Base-by-base conservation (phyloP, 169 alveolate species). In the Cryptosporidium parvum region DNA sequence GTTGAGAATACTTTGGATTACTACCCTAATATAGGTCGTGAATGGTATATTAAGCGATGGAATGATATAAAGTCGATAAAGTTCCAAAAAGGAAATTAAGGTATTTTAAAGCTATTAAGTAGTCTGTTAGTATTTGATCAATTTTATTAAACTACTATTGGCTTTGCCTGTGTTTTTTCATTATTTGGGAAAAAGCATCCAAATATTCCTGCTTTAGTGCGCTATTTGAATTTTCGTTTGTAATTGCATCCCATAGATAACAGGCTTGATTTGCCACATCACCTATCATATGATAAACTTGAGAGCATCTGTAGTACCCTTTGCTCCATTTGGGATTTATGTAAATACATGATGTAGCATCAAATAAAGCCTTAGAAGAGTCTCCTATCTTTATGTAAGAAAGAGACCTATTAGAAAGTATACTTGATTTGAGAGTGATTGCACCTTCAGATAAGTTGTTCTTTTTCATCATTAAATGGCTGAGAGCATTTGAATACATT, bases 291-390 rank as follows among this genome's bases (percentile, higher is more conserved):
- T 80, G 89, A 21, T 80, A 44, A 42, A 37, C 89, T 51, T 80
- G 89, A 3, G 89, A 80, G n/a, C 65, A 80, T 65, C 89, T 80
- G 59, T 39, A 80, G 33, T 80, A 80, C 2, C 89, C 89, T 67
- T 80, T 80, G 31, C 89, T 80, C 89, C 89, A 80, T 1, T 58
- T 42, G 6, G 89, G 89, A 29, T 80, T 62, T 31, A 80, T 29
- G 42, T 80, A 44, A 26, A 62, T 80, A 21, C 89, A 80, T 16
- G 51, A 39, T 7, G 1, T 48, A 39, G 89, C 61, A 65, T 80
- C 89, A 31, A 61, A 33, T 33, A 80, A 33, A 12, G 89, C 89
- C 23, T 80, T 80, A 14, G 52, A 37, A 29, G 12, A 39, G 26
- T 80, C 89, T n/a, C 68, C 52, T 26, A 39, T 29, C n/a, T 80